A percentile compares a stretch with the other conserved stretches of the same genome.
Conservation (phyloP, 2,329 filamentous ascomycete species). For the Neoarthrinium moseri region DNA sequence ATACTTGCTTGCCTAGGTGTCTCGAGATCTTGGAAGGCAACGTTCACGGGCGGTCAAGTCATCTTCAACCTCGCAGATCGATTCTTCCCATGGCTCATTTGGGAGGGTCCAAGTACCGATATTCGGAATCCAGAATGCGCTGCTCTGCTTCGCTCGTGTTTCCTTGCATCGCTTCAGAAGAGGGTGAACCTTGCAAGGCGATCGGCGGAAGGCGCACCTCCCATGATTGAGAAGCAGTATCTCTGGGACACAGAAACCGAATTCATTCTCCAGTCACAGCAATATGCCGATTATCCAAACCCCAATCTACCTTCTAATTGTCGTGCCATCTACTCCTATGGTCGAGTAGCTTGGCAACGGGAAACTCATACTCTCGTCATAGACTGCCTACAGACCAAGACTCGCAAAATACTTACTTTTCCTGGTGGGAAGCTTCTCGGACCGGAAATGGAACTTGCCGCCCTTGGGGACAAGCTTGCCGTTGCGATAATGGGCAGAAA, state of each 20-base stretch:
- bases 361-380: constrained; percentile 2
- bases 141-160: neutral
- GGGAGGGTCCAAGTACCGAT: neutral
- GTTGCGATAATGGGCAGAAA: constrained; percentile 3
- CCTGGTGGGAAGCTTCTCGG: neutral
- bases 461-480: constrained; percentile 4
- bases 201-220: neutral
- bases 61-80: constrained; percentile 4
- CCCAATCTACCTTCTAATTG: neutral
- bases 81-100: constrained; percentile 4
- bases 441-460: neutral
- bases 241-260: neutral
- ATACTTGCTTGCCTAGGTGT: neutral
- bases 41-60: neutral
- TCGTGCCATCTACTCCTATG: neutral
- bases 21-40: neutral
- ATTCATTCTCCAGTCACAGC: neutral
- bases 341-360: constrained; percentile 5
- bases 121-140: too few relatives aligned
- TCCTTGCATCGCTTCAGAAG: neutral
- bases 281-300: neutral
- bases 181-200: neutral
- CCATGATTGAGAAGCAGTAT: neutral
- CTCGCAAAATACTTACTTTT: neutral
- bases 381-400: neutral